Conservation (phyloP, 208 protist species). For the Acanthamoeba culbertsoni region DNA sequence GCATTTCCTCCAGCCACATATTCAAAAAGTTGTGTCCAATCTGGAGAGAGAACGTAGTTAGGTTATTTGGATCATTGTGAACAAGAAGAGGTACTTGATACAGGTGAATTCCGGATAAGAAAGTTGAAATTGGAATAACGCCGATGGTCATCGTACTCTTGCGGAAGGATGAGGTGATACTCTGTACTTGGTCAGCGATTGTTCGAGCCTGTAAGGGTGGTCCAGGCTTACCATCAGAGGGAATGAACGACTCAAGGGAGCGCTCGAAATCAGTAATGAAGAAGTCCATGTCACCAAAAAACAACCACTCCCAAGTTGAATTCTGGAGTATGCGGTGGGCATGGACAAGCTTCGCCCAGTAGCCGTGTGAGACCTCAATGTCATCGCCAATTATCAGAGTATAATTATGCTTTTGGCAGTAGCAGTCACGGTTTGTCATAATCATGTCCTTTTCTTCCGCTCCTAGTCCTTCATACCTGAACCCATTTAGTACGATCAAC, state of each 20-base stretch:
- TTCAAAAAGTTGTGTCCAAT: background rate
- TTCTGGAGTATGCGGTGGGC: background rate
- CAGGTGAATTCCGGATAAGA: background rate
- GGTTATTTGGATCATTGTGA: background rate
- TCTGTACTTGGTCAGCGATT: background rate
- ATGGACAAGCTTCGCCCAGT: background rate
- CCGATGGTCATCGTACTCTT: background rate
- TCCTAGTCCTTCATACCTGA: no score
- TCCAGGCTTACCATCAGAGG: background rate
- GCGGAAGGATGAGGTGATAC: background rate
- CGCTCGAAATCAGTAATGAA: background rate
- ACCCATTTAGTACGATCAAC: no score
- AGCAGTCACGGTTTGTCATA: background rate
- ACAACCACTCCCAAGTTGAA: background rate
- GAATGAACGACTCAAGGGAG: background rate
- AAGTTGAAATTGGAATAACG: constrained; percentile 6
- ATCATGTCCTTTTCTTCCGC: background rate
- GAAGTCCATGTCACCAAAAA: constrained; percentile 11
- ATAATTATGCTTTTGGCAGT: background rate
- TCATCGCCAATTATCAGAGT: background rate
- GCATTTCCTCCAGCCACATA: background rate
- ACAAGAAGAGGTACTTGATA: background rate
- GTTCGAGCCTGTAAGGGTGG: background rate
- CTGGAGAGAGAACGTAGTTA: background rate
- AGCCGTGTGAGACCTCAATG: background rate